phyloP scores from a whole-genome alignment of 768 basidiomycete genomes.

The Boletus rubropictus region DNA sequence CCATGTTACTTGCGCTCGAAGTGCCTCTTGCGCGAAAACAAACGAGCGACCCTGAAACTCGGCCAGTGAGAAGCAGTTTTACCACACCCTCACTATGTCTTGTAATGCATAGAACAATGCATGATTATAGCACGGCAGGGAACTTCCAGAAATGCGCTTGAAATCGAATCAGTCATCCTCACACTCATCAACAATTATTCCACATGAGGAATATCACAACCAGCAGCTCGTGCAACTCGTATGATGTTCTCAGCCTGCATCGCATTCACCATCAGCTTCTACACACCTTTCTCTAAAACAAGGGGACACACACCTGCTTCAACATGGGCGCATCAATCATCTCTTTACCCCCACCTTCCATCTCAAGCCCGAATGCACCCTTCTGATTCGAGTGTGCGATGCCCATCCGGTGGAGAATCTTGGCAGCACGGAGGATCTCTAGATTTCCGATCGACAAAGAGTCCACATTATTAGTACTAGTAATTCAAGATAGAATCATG shows the following conservation, averaged over 20 bases:
- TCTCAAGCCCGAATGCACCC: slow-evolving; percentile 72
- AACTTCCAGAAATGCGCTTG: not conserved
- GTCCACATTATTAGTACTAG: not conserved
- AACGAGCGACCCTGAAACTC: not conserved
- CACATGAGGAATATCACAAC: slow-evolving; percentile 46
- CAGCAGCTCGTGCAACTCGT: slow-evolving; percentile 47
- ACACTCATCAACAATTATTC: slow-evolving; percentile 14
- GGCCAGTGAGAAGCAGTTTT: not conserved
- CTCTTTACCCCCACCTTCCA: slow-evolving; percentile 49
- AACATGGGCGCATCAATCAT: slow-evolving; percentile 95
- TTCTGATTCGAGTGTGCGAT: slow-evolving; percentile 44
- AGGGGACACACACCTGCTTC: slow-evolving; percentile 44
- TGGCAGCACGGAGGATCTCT: slow-evolving; percentile 76
- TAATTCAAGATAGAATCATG: not conserved
- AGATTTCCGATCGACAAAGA: slow-evolving; percentile 3
- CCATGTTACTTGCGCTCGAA: not conserved
- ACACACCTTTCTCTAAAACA: not conserved
- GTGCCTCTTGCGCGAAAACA: not conserved
- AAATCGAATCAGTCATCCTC: not conserved
- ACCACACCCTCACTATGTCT: not conserved
- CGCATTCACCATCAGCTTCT: slow-evolving; percentile 1
- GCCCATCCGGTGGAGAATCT: slow-evolving; percentile 64
- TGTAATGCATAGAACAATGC: not conserved
- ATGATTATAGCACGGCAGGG: not conserved
- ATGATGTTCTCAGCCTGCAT: slow-evolving; percentile 48